Evolutionary conservation across 1,284 basidiomycete genomes (phyloP).

Genomic region (Sanghuangporus sanghuang): DNA sequence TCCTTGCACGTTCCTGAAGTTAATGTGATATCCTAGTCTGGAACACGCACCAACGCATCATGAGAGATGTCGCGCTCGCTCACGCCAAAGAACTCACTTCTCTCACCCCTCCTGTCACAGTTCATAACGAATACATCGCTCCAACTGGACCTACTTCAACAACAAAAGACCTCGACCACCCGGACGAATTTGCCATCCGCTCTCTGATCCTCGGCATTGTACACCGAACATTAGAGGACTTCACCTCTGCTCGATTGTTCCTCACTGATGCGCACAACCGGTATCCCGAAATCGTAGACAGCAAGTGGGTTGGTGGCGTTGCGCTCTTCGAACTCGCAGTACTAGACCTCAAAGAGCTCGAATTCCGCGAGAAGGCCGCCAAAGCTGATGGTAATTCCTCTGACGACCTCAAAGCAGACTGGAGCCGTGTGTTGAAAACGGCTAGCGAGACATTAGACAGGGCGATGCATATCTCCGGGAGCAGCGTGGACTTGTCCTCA

Average conservation of each 20-base stretch:
- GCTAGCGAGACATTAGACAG: constrained; percentile 48
- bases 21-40: constrained; percentile 45
- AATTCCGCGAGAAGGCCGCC: constrained; percentile 24
- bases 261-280: constrained; percentile 45
- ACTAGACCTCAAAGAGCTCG: constrained; percentile 53
- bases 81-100: constrained; percentile 48
- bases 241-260: constrained; percentile 38
- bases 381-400: constrained; percentile 10
- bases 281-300: constrained; percentile 37
- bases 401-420: constrained; percentile 27
- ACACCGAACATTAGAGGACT: constrained; percentile 52
- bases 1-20: background rate
- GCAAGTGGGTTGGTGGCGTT: constrained; percentile 63
- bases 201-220: constrained; percentile 62
- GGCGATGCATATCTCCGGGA: constrained; percentile 45
- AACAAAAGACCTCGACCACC: constrained; percentile 48
- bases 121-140: constrained; percentile 31
- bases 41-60: constrained; percentile 63
- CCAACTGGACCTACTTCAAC: background rate
- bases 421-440: constrained; percentile 42
- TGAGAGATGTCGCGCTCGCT: constrained; percentile 42
- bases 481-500: constrained; percentile 56
- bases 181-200: constrained; percentile 67
- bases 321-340: constrained; percentile 65
- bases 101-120: constrained; percentile 41